Percentiles rank a stretch among this genome's conserved stretches.
These are phyloP conservation scores for Cladosporium sp. DNA, from an alignment of 2,329 filamentous ascomycete genomes.

Conservation along the genomic window DNA sequence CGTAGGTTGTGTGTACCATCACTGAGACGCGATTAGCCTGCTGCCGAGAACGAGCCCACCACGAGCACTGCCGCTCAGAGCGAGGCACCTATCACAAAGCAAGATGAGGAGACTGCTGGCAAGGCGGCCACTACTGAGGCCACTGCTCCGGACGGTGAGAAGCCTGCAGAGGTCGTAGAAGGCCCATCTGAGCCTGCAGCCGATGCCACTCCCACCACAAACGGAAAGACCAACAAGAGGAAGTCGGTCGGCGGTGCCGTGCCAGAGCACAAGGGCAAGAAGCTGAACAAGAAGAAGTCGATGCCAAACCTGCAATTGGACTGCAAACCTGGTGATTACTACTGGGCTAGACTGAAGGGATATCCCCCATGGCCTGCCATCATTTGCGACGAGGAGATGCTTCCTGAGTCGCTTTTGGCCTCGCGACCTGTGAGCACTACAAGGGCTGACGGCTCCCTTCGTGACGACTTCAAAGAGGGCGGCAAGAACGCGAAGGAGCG, in stretches of 20 bases:
- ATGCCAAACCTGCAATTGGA: constrained; percentile 64
- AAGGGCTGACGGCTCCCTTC: constrained; percentile 77
- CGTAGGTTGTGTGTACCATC: background rate
- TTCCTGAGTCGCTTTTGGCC: constrained; percentile 72
- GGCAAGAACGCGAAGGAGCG: constrained; percentile 81
- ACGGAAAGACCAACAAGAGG: constrained; percentile 33
- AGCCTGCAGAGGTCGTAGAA: constrained; percentile 21
- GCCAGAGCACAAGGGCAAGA: constrained; percentile 68
- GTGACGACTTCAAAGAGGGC: constrained; percentile 80
- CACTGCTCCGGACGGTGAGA: constrained; percentile 21
- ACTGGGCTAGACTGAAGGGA: constrained; percentile 88
- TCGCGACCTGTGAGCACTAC: constrained; percentile 79
- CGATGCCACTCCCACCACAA: constrained; percentile 23
- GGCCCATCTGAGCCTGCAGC: constrained; percentile 17
- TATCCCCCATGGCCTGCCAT: constrained; percentile 93
- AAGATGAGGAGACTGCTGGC: constrained; percentile 25
- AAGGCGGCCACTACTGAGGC: constrained; percentile 26
- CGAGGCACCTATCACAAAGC: constrained; percentile 21
- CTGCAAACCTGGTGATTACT: constrained; percentile 86
- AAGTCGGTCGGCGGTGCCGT: constrained; percentile 60
- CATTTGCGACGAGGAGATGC: constrained; percentile 90
- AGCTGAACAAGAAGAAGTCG: constrained; percentile 80
- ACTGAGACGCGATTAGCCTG: constrained; percentile 3
- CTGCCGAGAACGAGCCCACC: constrained; percentile 15
- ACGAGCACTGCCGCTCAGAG: constrained; percentile 22